Evolutionary conservation across 75 land plant genomes (phyloP), one percentile per base, ranked within the genome.

Genomic region (Adiantum capillusveneris): DNA sequence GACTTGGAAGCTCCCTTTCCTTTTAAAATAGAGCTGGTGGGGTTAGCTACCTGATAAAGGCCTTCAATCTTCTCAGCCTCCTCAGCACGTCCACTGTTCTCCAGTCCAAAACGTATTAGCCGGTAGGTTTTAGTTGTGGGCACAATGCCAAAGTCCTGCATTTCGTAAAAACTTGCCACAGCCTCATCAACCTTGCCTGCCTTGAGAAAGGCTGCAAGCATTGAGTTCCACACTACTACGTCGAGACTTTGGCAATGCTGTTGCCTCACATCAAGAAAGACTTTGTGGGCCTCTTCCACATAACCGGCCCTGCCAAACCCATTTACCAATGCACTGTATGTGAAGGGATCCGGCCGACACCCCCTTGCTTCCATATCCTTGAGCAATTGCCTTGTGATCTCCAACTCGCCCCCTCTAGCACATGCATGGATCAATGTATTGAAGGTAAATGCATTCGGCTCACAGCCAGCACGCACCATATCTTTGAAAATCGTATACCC

Each of bases 241-340:
- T 71, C 80, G 16, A 83, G 73, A 13, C 84, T 81, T 45, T 55
- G 73, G 70, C 81, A 81, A 0, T 81, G 81, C 3, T 66, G 71
- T 44, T 48, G 65, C 79, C 71, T 64, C 82, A 85, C 78, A 52
- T 69, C 58, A 53, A 75, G 31, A 54, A 81, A 85, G 9, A 79
- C 69, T 44, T 67, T 72, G 72, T 75, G 81, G 20, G 90, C 90
- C 57, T 43, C 45, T n/a, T 86, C 90, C 18, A 68, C 44, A 31
- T 75, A 49, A 6, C 76, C 83, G 9, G 80, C 63, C 31, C 28
- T 42, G 39, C 83, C 70, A 61, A 70, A 77, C 3, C 60, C 83
- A 58, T 69, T 65, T 59, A 86, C 79, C 0, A 86, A 75, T 42
- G 86, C 77, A 70, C 79, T 82, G 54, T 74, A 86, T 27, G 90